Conservation (phyloP, 2,329 filamentous ascomycete genomes). For the Westerdykella sp. region DNA sequence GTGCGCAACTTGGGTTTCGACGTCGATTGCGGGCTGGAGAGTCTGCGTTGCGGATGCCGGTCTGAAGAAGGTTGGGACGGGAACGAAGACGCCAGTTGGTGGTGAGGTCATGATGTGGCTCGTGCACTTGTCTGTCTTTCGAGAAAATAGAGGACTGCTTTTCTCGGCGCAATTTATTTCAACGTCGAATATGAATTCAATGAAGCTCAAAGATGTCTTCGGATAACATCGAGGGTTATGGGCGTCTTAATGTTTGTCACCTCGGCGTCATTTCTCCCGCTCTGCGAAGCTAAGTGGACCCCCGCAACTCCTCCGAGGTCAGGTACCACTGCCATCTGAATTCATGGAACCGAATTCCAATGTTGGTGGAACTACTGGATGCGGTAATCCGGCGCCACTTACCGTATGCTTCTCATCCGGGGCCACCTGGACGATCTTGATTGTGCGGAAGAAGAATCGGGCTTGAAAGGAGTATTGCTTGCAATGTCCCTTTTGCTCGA, state of each 20-base stretch:
- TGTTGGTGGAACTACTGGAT: too few relatives aligned
- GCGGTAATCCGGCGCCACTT: too few relatives aligned
- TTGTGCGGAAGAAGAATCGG: too few relatives aligned
- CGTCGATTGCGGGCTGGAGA: conserved; percentile 50
- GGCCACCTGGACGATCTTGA: too few relatives aligned
- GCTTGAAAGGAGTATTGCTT: too few relatives aligned
- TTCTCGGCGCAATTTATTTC: not conserved
- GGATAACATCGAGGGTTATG: not conserved
- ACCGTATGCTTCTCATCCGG: too few relatives aligned
- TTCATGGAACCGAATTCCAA: too few relatives aligned
- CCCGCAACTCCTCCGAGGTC: not conserved
- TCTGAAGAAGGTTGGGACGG: conserved; percentile 60
- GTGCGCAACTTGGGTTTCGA: conserved; percentile 54
- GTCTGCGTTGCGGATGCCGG: conserved; percentile 41
- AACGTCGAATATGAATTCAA: not conserved
- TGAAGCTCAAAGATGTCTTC: not conserved
- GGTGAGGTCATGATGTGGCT: conserved; percentile 21
- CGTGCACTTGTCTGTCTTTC: conserved; percentile 4
- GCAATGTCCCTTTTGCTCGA: too few relatives aligned
- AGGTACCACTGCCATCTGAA: too few relatives aligned
- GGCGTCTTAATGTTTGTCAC: not conserved
- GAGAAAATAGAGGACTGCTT: not conserved
- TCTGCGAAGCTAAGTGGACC: not conserved
- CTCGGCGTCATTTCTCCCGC: not conserved
- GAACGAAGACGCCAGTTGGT: conserved; percentile 35